These are phyloP conservation scores for Gracilariopsis chorda DNA, from an alignment of 23 red algal species.

Conservation along the genomic window DNA sequence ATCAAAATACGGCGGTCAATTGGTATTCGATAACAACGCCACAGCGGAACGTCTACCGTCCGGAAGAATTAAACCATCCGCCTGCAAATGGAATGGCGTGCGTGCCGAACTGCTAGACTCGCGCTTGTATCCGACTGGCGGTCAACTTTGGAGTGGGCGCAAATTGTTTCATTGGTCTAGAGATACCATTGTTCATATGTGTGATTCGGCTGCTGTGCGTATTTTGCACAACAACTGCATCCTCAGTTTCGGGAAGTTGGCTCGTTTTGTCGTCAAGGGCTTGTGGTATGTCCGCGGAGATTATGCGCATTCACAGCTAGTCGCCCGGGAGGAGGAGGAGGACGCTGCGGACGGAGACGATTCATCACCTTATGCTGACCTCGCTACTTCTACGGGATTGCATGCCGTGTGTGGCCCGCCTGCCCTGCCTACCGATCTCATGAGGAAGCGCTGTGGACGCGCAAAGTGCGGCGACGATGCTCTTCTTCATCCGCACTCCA, in stretches of 20 bases:
- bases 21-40: not conserved
- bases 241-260: constrained; percentile 8
- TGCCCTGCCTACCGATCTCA: not conserved
- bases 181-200: not conserved
- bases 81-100: not conserved
- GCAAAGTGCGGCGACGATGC: constrained; percentile 17
- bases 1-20: not conserved
- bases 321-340: no score
- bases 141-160: not conserved
- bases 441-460: constrained; percentile 13
- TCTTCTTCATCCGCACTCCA: constrained; percentile 43
- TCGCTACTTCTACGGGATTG: no score
- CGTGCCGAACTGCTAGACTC: not conserved
- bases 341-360: no score
- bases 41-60: not conserved
- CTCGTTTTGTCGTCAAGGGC: constrained; percentile 46
- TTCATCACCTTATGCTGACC: no score
- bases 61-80: not conserved
- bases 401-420: not conserved
- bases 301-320: no score
- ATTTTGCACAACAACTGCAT: constrained; percentile 51
- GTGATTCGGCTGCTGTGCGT: not conserved
- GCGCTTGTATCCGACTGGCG: constrained; percentile 15
- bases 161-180: constrained; percentile 27
- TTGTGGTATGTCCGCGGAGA: constrained; percentile 39